phyloP scores from a whole-genome alignment of 306 rosid genomes.

The Glycine latifolia region DNA sequence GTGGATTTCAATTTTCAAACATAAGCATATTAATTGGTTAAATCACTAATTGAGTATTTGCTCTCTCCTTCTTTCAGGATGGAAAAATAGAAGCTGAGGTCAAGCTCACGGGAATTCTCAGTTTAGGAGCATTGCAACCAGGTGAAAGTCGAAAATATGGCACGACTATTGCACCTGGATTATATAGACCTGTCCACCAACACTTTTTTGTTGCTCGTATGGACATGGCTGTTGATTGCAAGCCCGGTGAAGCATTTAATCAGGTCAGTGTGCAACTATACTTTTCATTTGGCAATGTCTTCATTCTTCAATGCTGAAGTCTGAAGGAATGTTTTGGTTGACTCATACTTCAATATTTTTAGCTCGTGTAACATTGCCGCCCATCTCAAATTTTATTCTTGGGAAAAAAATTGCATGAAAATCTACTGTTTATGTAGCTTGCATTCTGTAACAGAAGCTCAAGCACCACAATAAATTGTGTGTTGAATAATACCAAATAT shows the following conservation, averaged over 20 bases:
- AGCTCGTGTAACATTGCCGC: neutral
- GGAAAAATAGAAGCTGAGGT: slow-evolving; percentile 85
- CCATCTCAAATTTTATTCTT: neutral
- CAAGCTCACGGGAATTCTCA: slow-evolving; percentile 75
- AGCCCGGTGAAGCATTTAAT: slow-evolving; percentile 78
- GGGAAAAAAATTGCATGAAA: neutral
- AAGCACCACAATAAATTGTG: slow-evolving; percentile 4
- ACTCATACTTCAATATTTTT: slow-evolving; percentile 10
- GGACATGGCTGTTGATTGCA: slow-evolving; percentile 87
- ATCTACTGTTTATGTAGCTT: neutral
- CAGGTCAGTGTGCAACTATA: slow-evolving; percentile 51
- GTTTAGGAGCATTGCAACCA: slow-evolving; percentile 79
- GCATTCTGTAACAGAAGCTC: neutral
- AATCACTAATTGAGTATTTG: slow-evolving; percentile 7
- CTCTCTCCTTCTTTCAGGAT: slow-evolving; percentile 55
- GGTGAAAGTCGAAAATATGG: slow-evolving; percentile 82
- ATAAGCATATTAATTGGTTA: slow-evolving; percentile 23
- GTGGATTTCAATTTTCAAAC: slow-evolving; percentile 8
- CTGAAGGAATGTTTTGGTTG: neutral
- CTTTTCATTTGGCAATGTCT: neutral
- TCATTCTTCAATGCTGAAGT: neutral
- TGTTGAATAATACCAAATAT: slow-evolving; percentile 21
- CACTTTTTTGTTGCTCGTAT: slow-evolving; percentile 81
- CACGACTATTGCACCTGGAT: slow-evolving; percentile 78
- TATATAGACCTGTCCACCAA: slow-evolving; percentile 78